Conservation (phyloP, 75 land plant species). For the Gnetum montanum region DNA sequence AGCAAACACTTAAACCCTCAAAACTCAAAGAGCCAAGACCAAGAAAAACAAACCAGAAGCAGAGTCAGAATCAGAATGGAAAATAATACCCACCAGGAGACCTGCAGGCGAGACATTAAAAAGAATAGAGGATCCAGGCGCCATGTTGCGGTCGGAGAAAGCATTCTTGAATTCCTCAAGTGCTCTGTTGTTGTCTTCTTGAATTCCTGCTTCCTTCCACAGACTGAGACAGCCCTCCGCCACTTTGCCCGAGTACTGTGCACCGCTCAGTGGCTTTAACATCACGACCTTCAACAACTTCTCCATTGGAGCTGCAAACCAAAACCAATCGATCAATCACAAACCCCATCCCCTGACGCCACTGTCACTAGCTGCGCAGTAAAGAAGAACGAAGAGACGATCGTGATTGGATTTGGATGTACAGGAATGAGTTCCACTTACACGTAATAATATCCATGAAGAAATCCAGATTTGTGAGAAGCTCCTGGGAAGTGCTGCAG, state of each 20-base stretch:
- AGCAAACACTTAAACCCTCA: neutral
- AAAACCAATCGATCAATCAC: neutral
- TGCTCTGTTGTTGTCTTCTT: conserved; percentile 34
- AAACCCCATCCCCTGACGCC: neutral
- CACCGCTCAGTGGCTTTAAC: conserved; percentile 40
- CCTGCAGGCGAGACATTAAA: conserved; percentile 30
- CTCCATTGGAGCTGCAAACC: conserved; percentile 43
- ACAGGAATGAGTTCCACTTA: neutral
- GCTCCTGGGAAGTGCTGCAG: conserved; percentile 42
- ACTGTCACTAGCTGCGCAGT: neutral
- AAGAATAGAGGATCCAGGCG: conserved; percentile 52
- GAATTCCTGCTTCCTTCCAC: conserved; percentile 32
- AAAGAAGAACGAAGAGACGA: neutral
- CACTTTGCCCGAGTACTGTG: conserved; percentile 59
- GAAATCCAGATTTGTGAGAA: conserved; percentile 27
- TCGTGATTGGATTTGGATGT: neutral
- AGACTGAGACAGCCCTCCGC: conserved; percentile 39
- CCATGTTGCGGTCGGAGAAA: conserved; percentile 43
- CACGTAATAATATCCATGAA: conserved; percentile 43
- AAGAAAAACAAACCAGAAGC: no score
- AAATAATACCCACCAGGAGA: conserved; percentile 12
- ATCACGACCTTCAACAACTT: conserved; percentile 30
- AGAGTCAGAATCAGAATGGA: no score
- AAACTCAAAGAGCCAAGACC: neutral
- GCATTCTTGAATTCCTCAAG: conserved; percentile 30